Evolutionary conservation across 768 basidiomycete genomes (phyloP).

Genomic region (Pisolithus sp.): DNA sequence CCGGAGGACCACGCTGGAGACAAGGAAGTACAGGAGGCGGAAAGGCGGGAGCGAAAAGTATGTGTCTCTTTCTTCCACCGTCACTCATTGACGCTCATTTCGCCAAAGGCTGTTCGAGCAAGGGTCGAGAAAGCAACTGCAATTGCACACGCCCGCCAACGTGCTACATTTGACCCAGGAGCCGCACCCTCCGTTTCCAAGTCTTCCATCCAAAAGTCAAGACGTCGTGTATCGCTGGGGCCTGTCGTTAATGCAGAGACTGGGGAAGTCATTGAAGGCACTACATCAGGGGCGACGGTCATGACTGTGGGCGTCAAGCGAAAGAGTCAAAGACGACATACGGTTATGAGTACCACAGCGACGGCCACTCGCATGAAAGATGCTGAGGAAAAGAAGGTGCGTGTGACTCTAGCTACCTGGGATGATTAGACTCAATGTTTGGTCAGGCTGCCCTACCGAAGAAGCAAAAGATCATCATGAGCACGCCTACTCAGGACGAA

Average conservation of each 20-base stretch:
- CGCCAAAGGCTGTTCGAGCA: conserved; percentile 44
- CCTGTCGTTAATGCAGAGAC: conserved; percentile 53
- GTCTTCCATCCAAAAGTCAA: conserved; percentile 20
- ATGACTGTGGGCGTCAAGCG: conserved; percentile 23
- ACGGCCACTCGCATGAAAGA: conserved; percentile 60
- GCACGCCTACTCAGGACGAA: conserved; percentile 69
- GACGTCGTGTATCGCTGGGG: conserved; percentile 50
- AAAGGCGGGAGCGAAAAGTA: conserved; percentile 36
- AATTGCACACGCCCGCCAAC: conserved; percentile 59
- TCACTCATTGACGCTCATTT: neutral
- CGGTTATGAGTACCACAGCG: conserved; percentile 64
- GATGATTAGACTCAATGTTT: neutral
- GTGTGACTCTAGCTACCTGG: conserved; percentile 6
- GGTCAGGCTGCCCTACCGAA: conserved; percentile 53
- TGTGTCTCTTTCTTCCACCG: neutral
- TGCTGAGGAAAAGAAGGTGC: conserved; percentile 56
- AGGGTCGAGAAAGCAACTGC: conserved; percentile 59
- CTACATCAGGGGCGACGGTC: conserved; percentile 6
- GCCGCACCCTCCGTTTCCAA: conserved; percentile 21
- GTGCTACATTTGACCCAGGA: conserved; percentile 62
- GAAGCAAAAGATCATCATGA: conserved; percentile 48
- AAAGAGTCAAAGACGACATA: conserved; percentile 62
- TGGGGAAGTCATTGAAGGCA: conserved; percentile 44
- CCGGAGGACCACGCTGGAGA: conserved; percentile 57
- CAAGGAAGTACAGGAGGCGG: conserved; percentile 52